phyloP scores from a whole-genome alignment of 2,329 filamentous ascomycete species.

The Hypoxylon sp. region DNA sequence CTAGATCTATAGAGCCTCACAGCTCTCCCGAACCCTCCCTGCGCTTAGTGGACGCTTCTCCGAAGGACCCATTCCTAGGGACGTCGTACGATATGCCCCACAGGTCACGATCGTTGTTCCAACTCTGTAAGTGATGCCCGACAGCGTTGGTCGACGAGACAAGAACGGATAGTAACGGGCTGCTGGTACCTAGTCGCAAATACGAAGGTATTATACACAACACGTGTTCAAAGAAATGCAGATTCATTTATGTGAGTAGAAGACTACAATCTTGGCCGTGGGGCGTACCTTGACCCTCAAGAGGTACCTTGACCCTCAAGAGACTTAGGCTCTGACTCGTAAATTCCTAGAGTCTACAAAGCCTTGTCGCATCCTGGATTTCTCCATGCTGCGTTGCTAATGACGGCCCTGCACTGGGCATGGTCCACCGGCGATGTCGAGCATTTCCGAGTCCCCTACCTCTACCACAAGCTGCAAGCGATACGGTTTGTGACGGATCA shows the following conservation, averaged over 20 bases:
- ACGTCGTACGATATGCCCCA: slow-evolving; percentile 54
- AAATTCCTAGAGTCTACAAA: slow-evolving; percentile 57
- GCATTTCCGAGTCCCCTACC: slow-evolving; percentile 61
- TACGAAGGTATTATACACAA: slow-evolving; percentile 60
- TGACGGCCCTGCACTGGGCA: slow-evolving; percentile 63
- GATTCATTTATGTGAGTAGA: slow-evolving; percentile 56
- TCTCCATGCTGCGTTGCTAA: slow-evolving; percentile 62
- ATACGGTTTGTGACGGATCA: slow-evolving; percentile 64
- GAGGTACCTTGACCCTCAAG: slow-evolving; percentile 2
- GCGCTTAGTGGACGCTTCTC: slow-evolving; percentile 44
- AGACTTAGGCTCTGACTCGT: slow-evolving; percentile 34
- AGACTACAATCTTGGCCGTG: slow-evolving; percentile 20
- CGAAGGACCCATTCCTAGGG: slow-evolving; percentile 52
- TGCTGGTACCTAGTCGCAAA: slow-evolving; percentile 56
- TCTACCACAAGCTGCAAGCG: slow-evolving; percentile 63
- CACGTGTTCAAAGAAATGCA: slow-evolving; percentile 56
- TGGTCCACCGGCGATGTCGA: slow-evolving; percentile 63
- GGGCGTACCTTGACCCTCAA: slow-evolving; percentile 20
- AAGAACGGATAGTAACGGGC: slow-evolving; percentile 22
- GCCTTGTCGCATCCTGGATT: slow-evolving; percentile 62
- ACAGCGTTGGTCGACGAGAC: slow-evolving; percentile 42
- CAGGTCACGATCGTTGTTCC: slow-evolving; percentile 56
- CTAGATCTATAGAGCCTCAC: slow-evolving; percentile 47
- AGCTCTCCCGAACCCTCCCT: slow-evolving; percentile 39
- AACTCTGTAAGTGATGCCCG: slow-evolving; percentile 53